Percentiles rank a stretch among this genome's conserved stretches.
These are phyloP conservation scores for Hypericum androsaemum DNA, from an alignment of 345 rosid species.

Conservation along the genomic window DNA sequence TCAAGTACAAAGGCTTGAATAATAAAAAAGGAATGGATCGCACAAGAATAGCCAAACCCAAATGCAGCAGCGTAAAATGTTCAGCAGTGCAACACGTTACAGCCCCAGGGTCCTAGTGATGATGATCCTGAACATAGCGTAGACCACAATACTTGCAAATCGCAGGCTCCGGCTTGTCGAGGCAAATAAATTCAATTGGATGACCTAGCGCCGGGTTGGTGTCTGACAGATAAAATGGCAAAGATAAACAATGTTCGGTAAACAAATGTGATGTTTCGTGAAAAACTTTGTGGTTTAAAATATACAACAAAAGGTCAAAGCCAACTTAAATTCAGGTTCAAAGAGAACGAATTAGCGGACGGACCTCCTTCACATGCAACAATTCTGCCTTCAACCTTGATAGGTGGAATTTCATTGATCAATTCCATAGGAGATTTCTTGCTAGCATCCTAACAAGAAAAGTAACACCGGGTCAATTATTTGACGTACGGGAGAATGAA, in stretches of 20 bases:
- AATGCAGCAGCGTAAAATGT: too few species aligned
- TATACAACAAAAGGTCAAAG: too few species aligned
- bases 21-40: too few species aligned
- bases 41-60: too few species aligned
- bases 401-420: constrained; percentile 94
- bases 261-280: too few species aligned
- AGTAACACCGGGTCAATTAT: not conserved
- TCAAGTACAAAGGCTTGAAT: too few species aligned
- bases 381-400: constrained; percentile 88
- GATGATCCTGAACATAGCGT: constrained; percentile 85
- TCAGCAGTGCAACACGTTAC: too few species aligned
- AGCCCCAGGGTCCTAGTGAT: constrained; percentile 37
- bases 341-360: constrained; percentile 6
- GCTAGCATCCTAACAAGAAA: constrained; percentile 48
- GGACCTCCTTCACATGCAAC: constrained; percentile 98
- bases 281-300: too few species aligned
- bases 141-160: constrained; percentile 97
- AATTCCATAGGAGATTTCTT: constrained; percentile 98
- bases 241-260: not conserved
- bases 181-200: constrained; percentile 96
- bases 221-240: constrained; percentile 27
- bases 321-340: too few species aligned
- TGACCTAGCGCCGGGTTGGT: constrained; percentile 82
- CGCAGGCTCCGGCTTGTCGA: constrained; percentile 75
- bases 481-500: not conserved